Evolutionary conservation across 1,139 yeast species (phyloP).

Genomic region (Geotrichum klebahnii): DNA sequence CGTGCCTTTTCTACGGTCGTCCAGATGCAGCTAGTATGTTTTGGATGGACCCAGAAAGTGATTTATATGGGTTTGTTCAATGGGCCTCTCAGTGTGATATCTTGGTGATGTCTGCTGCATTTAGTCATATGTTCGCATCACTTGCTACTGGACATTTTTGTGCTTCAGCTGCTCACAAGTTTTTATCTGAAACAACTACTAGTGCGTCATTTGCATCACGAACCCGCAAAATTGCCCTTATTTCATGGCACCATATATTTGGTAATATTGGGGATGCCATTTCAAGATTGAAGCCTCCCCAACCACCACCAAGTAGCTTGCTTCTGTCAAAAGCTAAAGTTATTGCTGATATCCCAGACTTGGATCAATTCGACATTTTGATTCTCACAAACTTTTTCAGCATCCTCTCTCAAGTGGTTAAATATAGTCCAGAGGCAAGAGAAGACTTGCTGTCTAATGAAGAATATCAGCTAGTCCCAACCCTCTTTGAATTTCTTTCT

Average conservation of each 20-base stretch:
- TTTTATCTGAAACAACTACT: slow-evolving; percentile 24
- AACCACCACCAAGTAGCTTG: slow-evolving; percentile 19
- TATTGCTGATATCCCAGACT: slow-evolving; percentile 42
- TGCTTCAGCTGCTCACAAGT: slow-evolving; percentile 47
- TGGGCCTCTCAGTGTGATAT: slow-evolving; percentile 89
- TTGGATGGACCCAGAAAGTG: slow-evolving; percentile 67
- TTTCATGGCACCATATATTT: slow-evolving; percentile 55
- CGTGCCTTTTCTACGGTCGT: slow-evolving; percentile 62
- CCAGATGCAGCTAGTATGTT: slow-evolving; percentile 57
- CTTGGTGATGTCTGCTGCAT: slow-evolving; percentile 77
- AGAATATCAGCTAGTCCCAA: slow-evolving; percentile 33
- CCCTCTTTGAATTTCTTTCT: slow-evolving; percentile 47
- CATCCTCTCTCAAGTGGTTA: slow-evolving; percentile 49
- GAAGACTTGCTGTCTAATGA: slow-evolving; percentile 38
- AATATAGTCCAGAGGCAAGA: slow-evolving; percentile 43
- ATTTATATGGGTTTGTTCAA: slow-evolving; percentile 67
- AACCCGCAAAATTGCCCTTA: slow-evolving; percentile 17
- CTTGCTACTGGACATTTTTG: slow-evolving; percentile 59
- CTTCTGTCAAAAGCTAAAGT: slow-evolving; percentile 25
- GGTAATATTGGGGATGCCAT: slow-evolving; percentile 57
- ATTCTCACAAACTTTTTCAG: slow-evolving; percentile 69
- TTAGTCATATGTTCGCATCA: slow-evolving; percentile 72
- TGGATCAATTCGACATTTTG: slow-evolving; percentile 78
- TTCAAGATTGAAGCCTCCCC: slow-evolving; percentile 42
- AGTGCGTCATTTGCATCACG: slow-evolving; percentile 13